Base-by-base conservation (phyloP, 2,329 filamentous ascomycete species). In the Penicillium sp. region DNA sequence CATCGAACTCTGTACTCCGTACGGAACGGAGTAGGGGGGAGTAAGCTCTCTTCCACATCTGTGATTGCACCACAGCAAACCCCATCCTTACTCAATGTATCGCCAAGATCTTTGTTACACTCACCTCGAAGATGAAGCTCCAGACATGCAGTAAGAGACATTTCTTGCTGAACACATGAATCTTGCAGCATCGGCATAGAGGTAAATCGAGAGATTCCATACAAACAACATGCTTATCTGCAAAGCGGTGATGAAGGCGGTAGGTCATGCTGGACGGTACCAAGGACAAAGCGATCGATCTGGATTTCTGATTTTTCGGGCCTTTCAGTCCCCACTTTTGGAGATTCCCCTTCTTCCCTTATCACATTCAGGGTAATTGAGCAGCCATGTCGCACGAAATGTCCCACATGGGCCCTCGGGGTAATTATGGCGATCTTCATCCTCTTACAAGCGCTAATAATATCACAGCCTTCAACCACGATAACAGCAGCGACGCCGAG, bases 381-480 rank as follows among this genome's bases (percentile, higher is more conserved):
- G 34, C 44, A 52, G 62, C 27, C 44, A 77, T 77, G 75, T 70
- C 71, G 18, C 67, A 76, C 60, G 66, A 76, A 67, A 73, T 78
- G 73, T 72, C 73, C 54, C 67, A 72, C 54, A 69, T 75, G 61
- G 75, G 73, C 62, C 63, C 64, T 55, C 60, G 71, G 63, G 73
- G 73, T 75, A 68, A 57, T 64, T 59, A 21, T 40, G 29, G 32
- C 36, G 32, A 53, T 61, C 49, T 51, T 51, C 39, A 32, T 31
- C 31, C 11, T 14, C 38, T 41, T 5, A 8, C 22, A 18, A 41
- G 43, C 13, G 9, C 50, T 51, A 40, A 57, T 24, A 6, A 21
- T 5, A 22, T 11, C n/a, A 43, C 70, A 92, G 90, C 88, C 74
- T 90, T 93, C 79, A 90, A 87, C 74, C 87, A 91, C 72, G 81